phyloP scores from a whole-genome alignment of 805 yeast genomes.

The Cyberlindnera japonica region DNA sequence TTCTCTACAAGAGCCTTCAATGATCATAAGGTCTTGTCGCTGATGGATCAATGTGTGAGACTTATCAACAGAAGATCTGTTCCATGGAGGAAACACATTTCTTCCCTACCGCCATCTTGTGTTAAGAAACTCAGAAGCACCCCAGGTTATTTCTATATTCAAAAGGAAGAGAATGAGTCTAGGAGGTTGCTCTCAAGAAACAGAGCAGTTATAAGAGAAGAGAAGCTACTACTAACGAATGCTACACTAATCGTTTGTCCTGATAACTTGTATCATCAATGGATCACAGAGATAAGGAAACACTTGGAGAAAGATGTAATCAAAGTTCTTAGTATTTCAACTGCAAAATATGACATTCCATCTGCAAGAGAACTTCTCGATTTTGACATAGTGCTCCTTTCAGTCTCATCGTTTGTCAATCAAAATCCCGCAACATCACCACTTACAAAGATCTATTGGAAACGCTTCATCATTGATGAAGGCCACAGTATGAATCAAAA shows the following conservation, averaged over 20 bases:
- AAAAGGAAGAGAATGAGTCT: conserved; percentile 17
- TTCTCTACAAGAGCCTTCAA: conserved; percentile 9
- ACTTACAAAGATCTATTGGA: conserved; percentile 53
- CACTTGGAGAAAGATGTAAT: conserved; percentile 44
- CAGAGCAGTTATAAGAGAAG: conserved; percentile 18
- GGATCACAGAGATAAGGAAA: conserved; percentile 56
- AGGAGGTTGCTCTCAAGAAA: conserved; percentile 18
- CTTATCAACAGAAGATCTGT: conserved; percentile 44
- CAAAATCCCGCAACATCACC: conserved; percentile 34
- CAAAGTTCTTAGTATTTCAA: conserved; percentile 30
- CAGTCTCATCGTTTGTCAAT: conserved; percentile 43
- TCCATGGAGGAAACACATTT: conserved; percentile 51
- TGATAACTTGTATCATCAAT: conserved; percentile 62
- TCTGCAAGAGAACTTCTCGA: conserved; percentile 31
- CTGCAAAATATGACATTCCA: conserved; percentile 26
- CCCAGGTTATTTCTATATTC: conserved; percentile 45
- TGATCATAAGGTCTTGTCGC: conserved; percentile 25
- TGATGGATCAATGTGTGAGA: conserved; percentile 41
- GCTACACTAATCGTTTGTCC: conserved; percentile 63
- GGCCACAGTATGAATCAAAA: conserved; percentile 63
- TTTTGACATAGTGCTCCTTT: conserved; percentile 52
- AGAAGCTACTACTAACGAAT: conserved; percentile 41
- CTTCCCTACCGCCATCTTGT: conserved; percentile 44
- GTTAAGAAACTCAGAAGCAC: conserved; percentile 30
- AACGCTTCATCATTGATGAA: conserved; percentile 69